A percentile compares a stretch with the other conserved stretches of the same genome.
These are phyloP conservation scores for Cadophora sp. DNA, from an alignment of 2,329 filamentous ascomycete genomes.

Conservation along the genomic window DNA sequence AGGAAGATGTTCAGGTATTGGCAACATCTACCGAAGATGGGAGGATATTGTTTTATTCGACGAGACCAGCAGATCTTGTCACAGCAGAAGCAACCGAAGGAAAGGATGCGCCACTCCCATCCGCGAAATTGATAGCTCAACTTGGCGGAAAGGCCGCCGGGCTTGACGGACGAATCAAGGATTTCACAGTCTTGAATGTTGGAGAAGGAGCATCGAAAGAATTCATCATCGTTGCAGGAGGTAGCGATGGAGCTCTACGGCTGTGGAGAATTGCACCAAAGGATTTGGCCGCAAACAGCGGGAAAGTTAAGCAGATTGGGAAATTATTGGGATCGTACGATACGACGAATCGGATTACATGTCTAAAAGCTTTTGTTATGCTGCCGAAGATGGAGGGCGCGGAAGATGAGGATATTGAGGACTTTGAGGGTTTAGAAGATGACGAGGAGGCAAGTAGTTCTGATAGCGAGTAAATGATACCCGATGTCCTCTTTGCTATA, in stretches of 20 bases:
- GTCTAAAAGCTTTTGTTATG: conserved; percentile 87
- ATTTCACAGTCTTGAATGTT: conserved; percentile 70
- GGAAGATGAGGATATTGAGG: conserved; percentile 53
- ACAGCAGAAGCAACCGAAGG: conserved; percentile 42
- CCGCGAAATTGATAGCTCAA: conserved; percentile 74
- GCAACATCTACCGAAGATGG: conserved; percentile 91
- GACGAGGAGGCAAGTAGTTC: conserved; percentile 38
- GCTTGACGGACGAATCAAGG: conserved; percentile 82
- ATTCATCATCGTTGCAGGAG: conserved; percentile 72
- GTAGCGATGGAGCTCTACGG: conserved; percentile 86
- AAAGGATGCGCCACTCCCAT: conserved; percentile 56
- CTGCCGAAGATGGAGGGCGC: conserved; percentile 67
- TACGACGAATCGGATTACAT: conserved; percentile 89
- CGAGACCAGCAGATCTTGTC: conserved; percentile 57
- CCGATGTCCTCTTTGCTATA: conserved; percentile 19
- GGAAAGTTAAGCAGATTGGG: conserved; percentile 43
- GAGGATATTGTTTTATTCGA: conserved; percentile 82
- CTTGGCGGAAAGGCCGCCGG: conserved; percentile 76
- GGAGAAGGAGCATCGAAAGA: conserved; percentile 48
- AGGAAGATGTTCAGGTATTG: conserved; percentile 63
- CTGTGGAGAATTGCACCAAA: conserved; percentile 69
- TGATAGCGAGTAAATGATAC: conserved; percentile 47
- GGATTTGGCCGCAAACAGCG: conserved; percentile 45
- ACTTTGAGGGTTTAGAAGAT: conserved; percentile 39
- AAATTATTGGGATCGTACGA: conserved; percentile 79